phyloP scores from a whole-genome alignment of 2,329 filamentous ascomycete genomes.

The Cyphellophora europaea region DNA sequence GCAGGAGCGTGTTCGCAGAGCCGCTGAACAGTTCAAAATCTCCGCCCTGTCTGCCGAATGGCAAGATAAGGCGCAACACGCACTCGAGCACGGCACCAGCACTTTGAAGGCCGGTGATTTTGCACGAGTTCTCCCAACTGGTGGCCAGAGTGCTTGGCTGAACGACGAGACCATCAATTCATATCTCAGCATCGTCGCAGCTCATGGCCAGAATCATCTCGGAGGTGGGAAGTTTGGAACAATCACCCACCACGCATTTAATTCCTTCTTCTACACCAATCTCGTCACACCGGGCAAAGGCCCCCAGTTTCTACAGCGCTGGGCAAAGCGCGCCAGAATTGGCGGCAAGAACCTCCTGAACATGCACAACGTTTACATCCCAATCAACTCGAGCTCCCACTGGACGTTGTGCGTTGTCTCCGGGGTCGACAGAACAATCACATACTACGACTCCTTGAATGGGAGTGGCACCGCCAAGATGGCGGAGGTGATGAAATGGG shows the following conservation, averaged over 20 bases:
- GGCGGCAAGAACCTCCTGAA: slow-evolving; percentile 33
- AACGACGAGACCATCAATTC: slow-evolving; percentile 39
- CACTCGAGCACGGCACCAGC: slow-evolving; percentile 14
- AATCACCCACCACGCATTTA: slow-evolving; percentile 34
- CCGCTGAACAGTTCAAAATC: slow-evolving; percentile 21
- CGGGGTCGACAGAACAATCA: slow-evolving; percentile 32
- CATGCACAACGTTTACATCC: slow-evolving; percentile 38
- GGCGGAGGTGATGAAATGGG: slow-evolving; percentile 29
- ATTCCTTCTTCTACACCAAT: slow-evolving; percentile 35
- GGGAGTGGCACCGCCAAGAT: slow-evolving; percentile 24
- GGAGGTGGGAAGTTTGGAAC: slow-evolving; percentile 17
- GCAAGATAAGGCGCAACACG: slow-evolving; percentile 24
- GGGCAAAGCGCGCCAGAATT: slow-evolving; percentile 38
- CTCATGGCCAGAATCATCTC: slow-evolving; percentile 19
- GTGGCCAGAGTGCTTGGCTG: no score
- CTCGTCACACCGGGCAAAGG: slow-evolving; percentile 28
- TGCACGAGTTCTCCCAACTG: no score
- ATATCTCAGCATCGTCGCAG: slow-evolving; percentile 31
- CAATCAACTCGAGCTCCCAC: slow-evolving; percentile 35
- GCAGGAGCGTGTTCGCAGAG: not conserved
- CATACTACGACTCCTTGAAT: slow-evolving; percentile 39
- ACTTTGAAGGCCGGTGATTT: slow-evolving; percentile 11
- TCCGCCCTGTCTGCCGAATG: slow-evolving; percentile 27
- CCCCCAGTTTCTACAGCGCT: slow-evolving; percentile 29
- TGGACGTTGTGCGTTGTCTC: slow-evolving; percentile 40